Conservation (phyloP, 176 grass and related monocot genomes). For the Paspalum notatum region DNA sequence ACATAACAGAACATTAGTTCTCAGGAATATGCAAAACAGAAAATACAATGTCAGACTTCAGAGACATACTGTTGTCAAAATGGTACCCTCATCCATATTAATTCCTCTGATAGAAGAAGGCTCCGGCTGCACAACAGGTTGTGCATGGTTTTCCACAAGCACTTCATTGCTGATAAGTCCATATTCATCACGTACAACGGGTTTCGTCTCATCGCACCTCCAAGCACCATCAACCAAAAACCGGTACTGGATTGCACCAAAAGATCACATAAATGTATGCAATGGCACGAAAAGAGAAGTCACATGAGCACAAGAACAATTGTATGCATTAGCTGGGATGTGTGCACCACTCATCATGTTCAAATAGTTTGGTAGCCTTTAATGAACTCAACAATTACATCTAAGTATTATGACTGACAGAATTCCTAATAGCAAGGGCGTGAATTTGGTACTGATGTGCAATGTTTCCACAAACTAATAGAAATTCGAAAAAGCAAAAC, state of each 20-base stretch:
- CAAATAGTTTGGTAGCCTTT: slow-evolving; percentile 25
- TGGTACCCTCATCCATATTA: slow-evolving; percentile 50
- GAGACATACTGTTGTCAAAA: slow-evolving; percentile 62
- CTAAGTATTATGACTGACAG: neutral
- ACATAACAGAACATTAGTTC: slow-evolving; percentile 29
- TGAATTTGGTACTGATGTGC: neutral
- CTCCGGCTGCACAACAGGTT: slow-evolving; percentile 47
- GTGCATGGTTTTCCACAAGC: slow-evolving; percentile 53
- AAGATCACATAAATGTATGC: slow-evolving; percentile 38
- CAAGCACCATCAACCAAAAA: slow-evolving; percentile 69
- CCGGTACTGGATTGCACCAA: slow-evolving; percentile 62
- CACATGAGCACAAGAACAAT: slow-evolving; percentile 22
- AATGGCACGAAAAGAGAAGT: neutral
- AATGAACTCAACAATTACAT: slow-evolving; percentile 29
- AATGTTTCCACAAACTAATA: slow-evolving; percentile 20
- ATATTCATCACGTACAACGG: slow-evolving; percentile 47
- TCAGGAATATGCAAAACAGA: slow-evolving; percentile 6
- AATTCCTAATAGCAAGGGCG: neutral
- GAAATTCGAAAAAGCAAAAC: neutral
- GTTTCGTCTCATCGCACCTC: slow-evolving; percentile 62
- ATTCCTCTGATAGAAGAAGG: slow-evolving; percentile 38
- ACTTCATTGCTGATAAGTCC: slow-evolving; percentile 66
- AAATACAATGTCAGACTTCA: slow-evolving; percentile 31
- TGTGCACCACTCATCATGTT: slow-evolving; percentile 14
- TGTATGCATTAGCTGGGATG: slow-evolving; percentile 8